phyloP scores from a whole-genome alignment of 2,329 filamentous ascomycete genomes.

The Cladophialophora chaetospira region DNA sequence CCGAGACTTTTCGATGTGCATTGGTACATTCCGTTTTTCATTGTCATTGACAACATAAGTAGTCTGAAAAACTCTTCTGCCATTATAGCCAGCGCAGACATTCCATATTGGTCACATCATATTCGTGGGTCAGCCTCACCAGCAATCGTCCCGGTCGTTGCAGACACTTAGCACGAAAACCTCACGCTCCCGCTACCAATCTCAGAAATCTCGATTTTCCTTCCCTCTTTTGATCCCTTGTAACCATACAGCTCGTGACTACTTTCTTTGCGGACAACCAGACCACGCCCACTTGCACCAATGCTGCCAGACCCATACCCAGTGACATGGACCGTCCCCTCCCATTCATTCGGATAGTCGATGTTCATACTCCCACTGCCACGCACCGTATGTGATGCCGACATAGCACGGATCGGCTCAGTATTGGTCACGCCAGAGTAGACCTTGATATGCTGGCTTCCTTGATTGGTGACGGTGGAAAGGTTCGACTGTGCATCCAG shows the following conservation, averaged over 20 bases:
- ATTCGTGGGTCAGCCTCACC: not conserved
- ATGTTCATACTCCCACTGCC: slow-evolving; percentile 35
- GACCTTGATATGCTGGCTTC: slow-evolving; percentile 24
- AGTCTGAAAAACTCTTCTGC: not conserved
- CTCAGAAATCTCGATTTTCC: slow-evolving; percentile 22
- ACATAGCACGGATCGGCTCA: slow-evolving; percentile 23
- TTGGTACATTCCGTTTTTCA: not conserved
- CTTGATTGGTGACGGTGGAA: slow-evolving; percentile 14
- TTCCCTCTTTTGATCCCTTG: slow-evolving; percentile 19
- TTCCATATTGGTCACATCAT: too few species aligned
- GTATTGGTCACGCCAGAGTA: slow-evolving; percentile 14
- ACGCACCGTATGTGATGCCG: slow-evolving; percentile 28
- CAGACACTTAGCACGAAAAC: slow-evolving; percentile 23
- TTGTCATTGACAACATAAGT: not conserved
- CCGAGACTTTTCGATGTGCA: not conserved
- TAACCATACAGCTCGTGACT: slow-evolving; percentile 28
- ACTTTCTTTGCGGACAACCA: slow-evolving; percentile 28
- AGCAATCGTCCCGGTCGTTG: not conserved
- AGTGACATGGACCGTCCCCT: slow-evolving; percentile 34
- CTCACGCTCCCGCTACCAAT: slow-evolving; percentile 25
- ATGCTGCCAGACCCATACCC: slow-evolving; percentile 26
- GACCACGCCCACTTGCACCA: slow-evolving; percentile 31
- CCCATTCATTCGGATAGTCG: slow-evolving; percentile 38
- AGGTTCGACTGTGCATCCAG: slow-evolving; percentile 19
- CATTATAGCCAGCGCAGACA: too few species aligned